Evolutionary conservation across 1,139 yeast species (phyloP), one percentile per base, ranked within the genome.

Genomic region (Kazachstania sp.): DNA sequence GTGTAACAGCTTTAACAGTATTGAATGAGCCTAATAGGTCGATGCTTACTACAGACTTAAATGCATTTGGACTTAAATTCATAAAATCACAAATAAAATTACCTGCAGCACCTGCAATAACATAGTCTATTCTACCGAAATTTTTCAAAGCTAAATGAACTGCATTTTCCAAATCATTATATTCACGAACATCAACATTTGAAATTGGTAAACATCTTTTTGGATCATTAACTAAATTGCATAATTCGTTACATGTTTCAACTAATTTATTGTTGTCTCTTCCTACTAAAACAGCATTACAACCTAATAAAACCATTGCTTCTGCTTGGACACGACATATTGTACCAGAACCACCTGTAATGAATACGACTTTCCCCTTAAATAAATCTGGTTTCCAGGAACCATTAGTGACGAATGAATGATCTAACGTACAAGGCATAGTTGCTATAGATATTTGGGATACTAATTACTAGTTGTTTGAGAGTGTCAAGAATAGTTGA

Each of bases 81-180:
- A 81, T 81, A 65, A 88, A 79, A 63, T 86, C 94, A 32, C 88
- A 72, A 53, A 90, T 66, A 60, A 88, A 90, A 71, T 88, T 88
- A 5, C 97, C 97, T 3, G 97, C 97, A 2, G 97, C 97, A 18
- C 97, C 97, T 38, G 94, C 90, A 65, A 90, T 83, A 39, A 88
- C 94, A 61, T 67, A 84, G 65, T 90, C 97, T 41, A 92, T 68
- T 31, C 71, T 69, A 1, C 71, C 95, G 51, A 86, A 74, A 55
- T 74, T 73, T 12, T 66, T 59, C 18, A 87, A 85, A 0, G 96
- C 80, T 41, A 63, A 60, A 13, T 74, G 75, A 1, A 78, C 95
- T 0, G 95, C 95, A 9, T 58, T 59, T 13, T 68, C 72, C 49
- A 90, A 59, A 18, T 79, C 73, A 23, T 74, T 58, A 40, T 83